Percentiles rank a stretch among this genome's conserved stretches.
phyloP scores from a whole-genome alignment of 345 rosid species.

The Camelina hispida region DNA sequence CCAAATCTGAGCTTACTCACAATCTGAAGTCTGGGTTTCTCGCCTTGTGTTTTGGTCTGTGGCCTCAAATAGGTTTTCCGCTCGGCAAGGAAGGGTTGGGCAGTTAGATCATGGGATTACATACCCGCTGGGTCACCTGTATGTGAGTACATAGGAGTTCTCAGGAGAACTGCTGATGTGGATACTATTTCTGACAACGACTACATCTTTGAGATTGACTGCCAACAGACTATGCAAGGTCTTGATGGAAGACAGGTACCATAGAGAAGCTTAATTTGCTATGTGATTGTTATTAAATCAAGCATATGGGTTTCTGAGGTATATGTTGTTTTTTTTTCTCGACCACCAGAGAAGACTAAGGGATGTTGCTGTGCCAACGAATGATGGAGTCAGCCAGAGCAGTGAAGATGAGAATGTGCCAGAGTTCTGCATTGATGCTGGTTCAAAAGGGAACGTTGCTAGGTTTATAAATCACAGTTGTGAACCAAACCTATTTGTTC shows the following conservation, averaged over 20 bases:
- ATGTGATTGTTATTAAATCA: constrained; percentile 21
- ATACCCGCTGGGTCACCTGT: constrained; percentile 93
- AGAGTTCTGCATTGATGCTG: constrained; percentile 94
- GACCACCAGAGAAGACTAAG: constrained; percentile 65
- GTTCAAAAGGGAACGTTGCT: constrained; percentile 76
- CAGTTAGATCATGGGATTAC: constrained; percentile 94
- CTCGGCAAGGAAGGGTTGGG: constrained; percentile 93
- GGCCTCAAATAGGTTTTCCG: constrained; percentile 71
- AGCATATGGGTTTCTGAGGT: constrained; percentile 1
- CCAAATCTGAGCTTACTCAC: constrained; percentile 14
- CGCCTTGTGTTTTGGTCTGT: constrained; percentile 22
- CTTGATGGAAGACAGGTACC: constrained; percentile 86
- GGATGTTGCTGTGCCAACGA: constrained; percentile 51
- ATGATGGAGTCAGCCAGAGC: constrained; percentile 34
- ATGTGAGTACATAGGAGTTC: constrained; percentile 82
- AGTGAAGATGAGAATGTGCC: constrained; percentile 66
- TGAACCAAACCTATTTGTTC: constrained; percentile 92
- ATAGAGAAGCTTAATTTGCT: background rate
- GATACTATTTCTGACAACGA: constrained; percentile 69
- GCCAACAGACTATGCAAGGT: constrained; percentile 92
- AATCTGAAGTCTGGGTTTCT: constrained; percentile 5
- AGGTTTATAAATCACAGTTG: constrained; percentile 96
- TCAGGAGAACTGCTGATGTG: constrained; percentile 72
- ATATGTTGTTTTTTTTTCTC: constrained; percentile 27
- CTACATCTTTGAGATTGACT: constrained; percentile 90